Evolutionary conservation across 1,284 basidiomycete species (phyloP).

Genomic region (Ustilago loliicola): DNA sequence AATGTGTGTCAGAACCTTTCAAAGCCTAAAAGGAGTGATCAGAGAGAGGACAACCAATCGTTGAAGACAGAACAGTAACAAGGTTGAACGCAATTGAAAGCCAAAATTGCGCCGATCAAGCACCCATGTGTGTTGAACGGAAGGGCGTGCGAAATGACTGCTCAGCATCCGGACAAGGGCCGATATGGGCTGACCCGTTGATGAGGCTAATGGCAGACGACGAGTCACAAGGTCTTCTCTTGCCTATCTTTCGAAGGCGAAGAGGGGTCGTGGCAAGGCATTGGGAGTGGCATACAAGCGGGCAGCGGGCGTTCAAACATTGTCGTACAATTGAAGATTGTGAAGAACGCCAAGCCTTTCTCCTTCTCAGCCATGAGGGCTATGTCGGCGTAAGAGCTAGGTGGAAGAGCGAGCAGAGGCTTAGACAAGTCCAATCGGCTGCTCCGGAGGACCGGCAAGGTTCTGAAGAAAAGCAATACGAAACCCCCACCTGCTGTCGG

Average conservation of each 20-base stretch:
- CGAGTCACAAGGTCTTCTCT: background rate
- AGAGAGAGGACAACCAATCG: constrained; percentile 3
- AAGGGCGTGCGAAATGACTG: constrained; percentile 4
- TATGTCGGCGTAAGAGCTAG: background rate
- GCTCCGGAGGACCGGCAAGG: background rate
- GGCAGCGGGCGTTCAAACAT: background rate
- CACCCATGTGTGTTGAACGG: background rate
- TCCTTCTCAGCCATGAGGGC: background rate
- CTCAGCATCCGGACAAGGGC: constrained; percentile 7
- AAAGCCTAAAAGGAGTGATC: constrained; percentile 15
- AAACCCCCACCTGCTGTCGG: background rate
- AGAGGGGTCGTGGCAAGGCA: background rate
- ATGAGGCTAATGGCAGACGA: background rate
- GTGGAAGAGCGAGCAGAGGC: background rate
- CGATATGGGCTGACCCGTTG: background rate
- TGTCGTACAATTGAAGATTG: background rate
- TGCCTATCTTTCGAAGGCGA: background rate
- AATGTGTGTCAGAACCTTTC: constrained; percentile 9
- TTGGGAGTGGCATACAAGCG: background rate
- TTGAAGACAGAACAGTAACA: background rate
- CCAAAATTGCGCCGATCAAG: constrained; percentile 18
- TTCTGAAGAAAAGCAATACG: background rate
- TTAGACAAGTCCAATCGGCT: background rate
- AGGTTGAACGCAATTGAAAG: constrained; percentile 10
- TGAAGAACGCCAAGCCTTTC: background rate